These are phyloP conservation scores for Triadica sebifera DNA, from an alignment of 345 rosid genomes.

Conservation along the genomic window DNA sequence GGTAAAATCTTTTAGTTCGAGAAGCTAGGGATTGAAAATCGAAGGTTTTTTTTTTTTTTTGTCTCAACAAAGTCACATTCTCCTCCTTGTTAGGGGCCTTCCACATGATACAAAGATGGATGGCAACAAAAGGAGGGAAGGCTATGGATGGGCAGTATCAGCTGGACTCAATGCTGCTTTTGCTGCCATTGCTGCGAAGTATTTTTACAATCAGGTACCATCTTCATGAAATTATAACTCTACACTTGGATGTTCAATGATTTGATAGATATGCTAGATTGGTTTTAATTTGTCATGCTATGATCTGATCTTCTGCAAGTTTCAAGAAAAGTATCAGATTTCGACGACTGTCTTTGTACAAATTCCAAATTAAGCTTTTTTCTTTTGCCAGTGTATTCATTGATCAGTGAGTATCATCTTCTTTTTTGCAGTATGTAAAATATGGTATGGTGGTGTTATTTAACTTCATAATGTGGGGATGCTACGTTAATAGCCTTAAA, in stretches of 20 bases:
- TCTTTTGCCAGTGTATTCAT: background rate
- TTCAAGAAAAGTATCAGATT: background rate
- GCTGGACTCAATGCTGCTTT: constrained; percentile 79
- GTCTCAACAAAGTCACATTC: no score
- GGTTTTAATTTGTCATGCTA: background rate
- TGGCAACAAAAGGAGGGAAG: constrained; percentile 32
- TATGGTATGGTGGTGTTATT: constrained; percentile 61
- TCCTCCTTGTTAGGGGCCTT: no score
- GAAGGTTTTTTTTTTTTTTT: no score
- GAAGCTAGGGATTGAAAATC: no score
- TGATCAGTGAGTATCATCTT: constrained; percentile 6
- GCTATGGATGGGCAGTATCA: constrained; percentile 66
- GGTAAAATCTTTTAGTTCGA: no score
- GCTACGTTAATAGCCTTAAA: constrained; percentile 83
- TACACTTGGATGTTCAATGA: background rate
- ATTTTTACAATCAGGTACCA: constrained; percentile 48
- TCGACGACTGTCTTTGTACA: background rate
- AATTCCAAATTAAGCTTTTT: no score
- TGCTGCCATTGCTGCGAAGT: constrained; percentile 76
- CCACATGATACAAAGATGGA: constrained; percentile 18
- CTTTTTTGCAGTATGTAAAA: constrained; percentile 42
- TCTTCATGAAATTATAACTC: background rate
- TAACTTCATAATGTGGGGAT: constrained; percentile 88
- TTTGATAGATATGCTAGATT: background rate
- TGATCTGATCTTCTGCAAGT: no score